These are phyloP conservation scores for Starmerella gropengiesseri DNA, from an alignment of 805 yeast genomes.

Conservation along the genomic window DNA sequence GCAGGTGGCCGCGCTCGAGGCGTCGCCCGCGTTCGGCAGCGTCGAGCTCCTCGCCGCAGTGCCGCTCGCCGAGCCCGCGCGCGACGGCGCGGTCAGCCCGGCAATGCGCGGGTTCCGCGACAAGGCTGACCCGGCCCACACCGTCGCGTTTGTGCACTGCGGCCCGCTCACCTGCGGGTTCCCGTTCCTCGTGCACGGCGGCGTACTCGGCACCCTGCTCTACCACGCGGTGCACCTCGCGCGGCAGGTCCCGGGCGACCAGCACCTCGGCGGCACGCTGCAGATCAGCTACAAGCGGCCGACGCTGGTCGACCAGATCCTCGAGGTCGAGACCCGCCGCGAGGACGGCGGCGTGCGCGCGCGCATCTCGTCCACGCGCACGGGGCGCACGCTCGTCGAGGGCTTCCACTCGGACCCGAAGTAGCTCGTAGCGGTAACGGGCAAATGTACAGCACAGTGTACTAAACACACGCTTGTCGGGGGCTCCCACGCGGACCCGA, in stretches of 20 bases:
- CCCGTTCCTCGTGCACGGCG: constrained; percentile 84
- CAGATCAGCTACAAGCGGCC: constrained; percentile 50
- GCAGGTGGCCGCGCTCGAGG: constrained; percentile 39
- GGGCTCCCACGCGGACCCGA: no score
- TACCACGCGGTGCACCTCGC: constrained; percentile 60
- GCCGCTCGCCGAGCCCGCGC: constrained; percentile 23
- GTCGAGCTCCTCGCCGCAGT: constrained; percentile 39
- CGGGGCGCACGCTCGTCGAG: constrained; percentile 2
- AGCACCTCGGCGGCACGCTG: constrained; percentile 25
- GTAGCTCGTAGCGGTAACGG: no score
- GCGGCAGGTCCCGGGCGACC: constrained; percentile 28
- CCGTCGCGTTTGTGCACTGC: constrained; percentile 58
- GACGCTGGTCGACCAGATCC: constrained; percentile 65
- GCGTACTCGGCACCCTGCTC: constrained; percentile 66
- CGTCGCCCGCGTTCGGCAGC: constrained; percentile 32
- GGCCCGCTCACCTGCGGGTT: constrained; percentile 76
- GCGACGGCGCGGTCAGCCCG: constrained; percentile 55
- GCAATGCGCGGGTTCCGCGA: constrained; percentile 61
- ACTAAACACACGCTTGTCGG: no score
- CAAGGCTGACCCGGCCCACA: constrained; percentile 44
- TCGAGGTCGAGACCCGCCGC: constrained; percentile 46
- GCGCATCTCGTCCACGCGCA: neutral
- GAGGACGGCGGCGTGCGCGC: neutral
- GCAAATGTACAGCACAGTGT: no score
- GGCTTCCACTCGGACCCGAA: neutral